Base-by-base conservation (phyloP, 176 grass and related monocot genomes). In the Areca catechu region DNA sequence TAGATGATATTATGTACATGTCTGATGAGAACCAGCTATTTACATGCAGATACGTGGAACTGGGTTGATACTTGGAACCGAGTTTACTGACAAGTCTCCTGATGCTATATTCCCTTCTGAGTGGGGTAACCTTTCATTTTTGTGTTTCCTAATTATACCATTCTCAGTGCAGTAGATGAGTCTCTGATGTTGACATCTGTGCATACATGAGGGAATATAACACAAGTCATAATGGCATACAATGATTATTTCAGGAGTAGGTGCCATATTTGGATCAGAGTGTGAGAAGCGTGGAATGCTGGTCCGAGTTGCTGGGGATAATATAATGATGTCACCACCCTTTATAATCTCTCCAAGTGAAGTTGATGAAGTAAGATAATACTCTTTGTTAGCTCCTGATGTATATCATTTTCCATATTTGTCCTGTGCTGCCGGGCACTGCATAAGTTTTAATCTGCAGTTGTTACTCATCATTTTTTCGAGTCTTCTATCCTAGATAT, bases 301-400 rank as follows among this genome's bases (percentile, higher is more conserved):
- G 63, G 79, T 92, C 53, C 74, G 93, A 71, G 78, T 98, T 72
- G 81, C 93, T 2, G 93, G 84, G 12, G 93, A 98, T 23, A 84
- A 21, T 4, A 98, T 92, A 62, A 98, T 98, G 93, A 98, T 98
- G 87, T 88, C 83, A 1, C 93, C 93, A 2, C 64, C 93, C 54
- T 75, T 91, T 60, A 65, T 82, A 56, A 92, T 98, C 19, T 79
- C 75, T 0, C 24, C 78, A 0, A 57, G 50, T 15, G 93, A 98
- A 85, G 71, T 92, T 10, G 84, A 98, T 1, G 72, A 92, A 76
- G 93, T 98, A 73, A 73, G 69, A 69, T 27, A 22, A 77, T 58
- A 5, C 22, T 3, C 2, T 15, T 14, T 20, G 3, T 25, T 16
- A 58, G 10, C 15, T 23, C 15, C 16, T 23, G 34, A 43, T 43